phyloP scores from a whole-genome alignment of 768 basidiomycete genomes.

The Tylopilus balloui region DNA sequence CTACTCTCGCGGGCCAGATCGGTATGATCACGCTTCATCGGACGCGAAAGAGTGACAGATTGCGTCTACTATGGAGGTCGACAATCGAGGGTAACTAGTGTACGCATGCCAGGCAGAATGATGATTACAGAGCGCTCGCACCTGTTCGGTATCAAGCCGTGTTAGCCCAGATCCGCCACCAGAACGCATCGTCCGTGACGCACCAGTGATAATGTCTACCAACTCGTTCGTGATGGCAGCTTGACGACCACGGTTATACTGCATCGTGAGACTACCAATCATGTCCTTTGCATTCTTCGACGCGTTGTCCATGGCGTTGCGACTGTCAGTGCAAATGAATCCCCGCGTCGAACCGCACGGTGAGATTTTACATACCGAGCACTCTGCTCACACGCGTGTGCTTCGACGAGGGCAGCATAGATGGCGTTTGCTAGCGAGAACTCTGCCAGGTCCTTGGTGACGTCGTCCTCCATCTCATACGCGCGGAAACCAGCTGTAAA shows the following conservation, averaged over 20 bases:
- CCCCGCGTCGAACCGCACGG: no score
- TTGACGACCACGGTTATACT: constrained; percentile 98
- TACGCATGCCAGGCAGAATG: constrained; percentile 11
- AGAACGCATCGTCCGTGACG: constrained; percentile 18
- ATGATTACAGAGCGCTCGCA: constrained; percentile 45
- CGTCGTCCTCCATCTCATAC: constrained; percentile 98
- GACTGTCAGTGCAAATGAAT: constrained; percentile 36
- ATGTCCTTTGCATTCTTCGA: constrained; percentile 98
- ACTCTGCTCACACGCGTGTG: constrained; percentile 92
- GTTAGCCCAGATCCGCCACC: not conserved
- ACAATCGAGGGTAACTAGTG: constrained; percentile 10
- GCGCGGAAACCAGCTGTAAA: constrained; percentile 77
- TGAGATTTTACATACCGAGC: constrained; percentile 55
- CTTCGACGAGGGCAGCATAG: constrained; percentile 90
- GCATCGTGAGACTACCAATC: constrained; percentile 82
- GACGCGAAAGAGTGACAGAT: constrained; percentile 17
- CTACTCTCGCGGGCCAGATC: not conserved
- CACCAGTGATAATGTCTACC: constrained; percentile 89
- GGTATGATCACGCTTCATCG: not conserved
- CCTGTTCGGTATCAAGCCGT: constrained; percentile 25
- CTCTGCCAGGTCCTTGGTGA: constrained; percentile 88
- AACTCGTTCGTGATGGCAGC: constrained; percentile 96
- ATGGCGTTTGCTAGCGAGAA: constrained; percentile 96
- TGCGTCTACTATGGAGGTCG: constrained; percentile 19
- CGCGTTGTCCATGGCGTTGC: constrained; percentile 99